Percentiles rank a stretch among this genome's conserved stretches.
These are phyloP conservation scores for Euryodendron excelsum DNA, from an alignment of 148 eudicot genomes.

Conservation along the genomic window DNA sequence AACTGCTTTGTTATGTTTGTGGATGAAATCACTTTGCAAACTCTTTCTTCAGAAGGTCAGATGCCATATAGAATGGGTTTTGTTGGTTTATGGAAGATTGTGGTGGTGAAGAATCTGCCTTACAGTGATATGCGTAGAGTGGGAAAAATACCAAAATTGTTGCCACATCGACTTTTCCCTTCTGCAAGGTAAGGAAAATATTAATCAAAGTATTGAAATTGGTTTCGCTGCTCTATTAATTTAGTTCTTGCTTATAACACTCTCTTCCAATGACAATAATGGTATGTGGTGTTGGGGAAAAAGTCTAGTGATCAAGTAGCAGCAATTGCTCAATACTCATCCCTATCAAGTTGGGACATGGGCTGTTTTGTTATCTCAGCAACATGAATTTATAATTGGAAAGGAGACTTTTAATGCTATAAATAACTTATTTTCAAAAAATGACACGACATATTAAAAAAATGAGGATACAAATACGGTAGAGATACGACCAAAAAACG, in stretches of 20 bases:
- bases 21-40: slow-evolving; percentile 75
- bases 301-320: too few species aligned
- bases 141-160: slow-evolving; percentile 92
- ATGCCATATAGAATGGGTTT: slow-evolving; percentile 86
- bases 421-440: too few species aligned
- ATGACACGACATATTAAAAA: too few species aligned
- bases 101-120: slow-evolving; percentile 92
- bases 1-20: slow-evolving; percentile 98
- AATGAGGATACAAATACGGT: too few species aligned
- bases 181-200: slow-evolving; percentile 71
- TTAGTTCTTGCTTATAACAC: background rate
- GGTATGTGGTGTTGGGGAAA: too few species aligned
- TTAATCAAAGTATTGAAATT: background rate
- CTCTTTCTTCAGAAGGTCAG: slow-evolving; percentile 84
- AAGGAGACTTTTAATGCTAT: too few species aligned
- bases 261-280: background rate
- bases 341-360: too few species aligned
- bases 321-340: too few species aligned
- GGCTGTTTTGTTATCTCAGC: too few species aligned
- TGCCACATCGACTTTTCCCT: slow-evolving; percentile 86
- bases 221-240: background rate
- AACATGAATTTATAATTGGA: too few species aligned
- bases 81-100: slow-evolving; percentile 90
- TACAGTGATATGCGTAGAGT: slow-evolving; percentile 92
- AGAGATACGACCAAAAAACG: too few species aligned